Conservation (phyloP, 371 early-diverging fungal genomes). For the Lichtheimia ramosa region DNA sequence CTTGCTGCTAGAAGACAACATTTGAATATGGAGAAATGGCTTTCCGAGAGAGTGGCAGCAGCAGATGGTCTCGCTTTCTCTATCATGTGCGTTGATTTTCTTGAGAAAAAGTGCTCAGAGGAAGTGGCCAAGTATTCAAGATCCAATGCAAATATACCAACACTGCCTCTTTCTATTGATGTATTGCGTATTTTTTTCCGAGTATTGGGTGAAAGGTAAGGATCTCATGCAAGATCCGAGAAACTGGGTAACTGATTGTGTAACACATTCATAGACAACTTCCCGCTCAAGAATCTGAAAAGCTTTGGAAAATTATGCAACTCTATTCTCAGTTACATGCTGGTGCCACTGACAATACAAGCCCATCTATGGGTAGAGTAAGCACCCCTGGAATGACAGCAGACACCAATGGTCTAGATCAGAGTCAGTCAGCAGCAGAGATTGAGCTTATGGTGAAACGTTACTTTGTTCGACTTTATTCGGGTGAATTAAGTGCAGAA, state of each 20-base stretch:
- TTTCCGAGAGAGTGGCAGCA: slow-evolving; percentile 61
- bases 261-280: slow-evolving; percentile 2
- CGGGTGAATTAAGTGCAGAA: slow-evolving; percentile 67
- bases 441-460: slow-evolving; percentile 77
- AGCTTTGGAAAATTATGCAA: slow-evolving; percentile 31
- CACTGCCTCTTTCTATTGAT: slow-evolving; percentile 65
- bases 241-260: too few species aligned
- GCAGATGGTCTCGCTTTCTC: slow-evolving; percentile 69
- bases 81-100: slow-evolving; percentile 72
- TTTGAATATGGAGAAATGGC: slow-evolving; percentile 86
- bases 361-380: neutral
- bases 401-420: neutral
- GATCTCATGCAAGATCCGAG: neutral
- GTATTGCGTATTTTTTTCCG: slow-evolving; percentile 71
- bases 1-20: slow-evolving; percentile 81
- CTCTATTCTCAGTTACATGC: slow-evolving; percentile 30
- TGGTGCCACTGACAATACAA: neutral
- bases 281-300: slow-evolving; percentile 32
- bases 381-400: neutral
- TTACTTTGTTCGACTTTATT: slow-evolving; percentile 78
- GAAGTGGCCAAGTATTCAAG: slow-evolving; percentile 47
- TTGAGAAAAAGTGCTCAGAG: slow-evolving; percentile 66
- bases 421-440: slow-evolving; percentile 19
- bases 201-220: slow-evolving; percentile 61
- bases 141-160: slow-evolving; percentile 25